These are phyloP conservation scores for Raffaelea albimanens DNA, from an alignment of 2,329 filamentous ascomycete genomes.

Conservation along the genomic window DNA sequence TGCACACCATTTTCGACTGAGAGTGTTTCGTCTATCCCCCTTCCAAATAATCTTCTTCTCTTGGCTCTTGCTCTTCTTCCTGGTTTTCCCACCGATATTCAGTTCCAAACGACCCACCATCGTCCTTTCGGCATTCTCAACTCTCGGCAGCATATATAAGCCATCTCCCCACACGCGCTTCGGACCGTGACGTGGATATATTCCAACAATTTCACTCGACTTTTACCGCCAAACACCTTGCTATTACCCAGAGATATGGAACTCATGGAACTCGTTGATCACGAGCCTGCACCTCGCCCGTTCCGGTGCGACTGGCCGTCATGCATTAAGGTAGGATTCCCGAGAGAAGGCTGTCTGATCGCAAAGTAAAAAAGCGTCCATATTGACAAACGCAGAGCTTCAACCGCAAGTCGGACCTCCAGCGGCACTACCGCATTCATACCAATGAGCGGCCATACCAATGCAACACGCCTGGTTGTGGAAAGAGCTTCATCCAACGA, in stretches of 20 bases:
- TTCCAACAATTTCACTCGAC: not conserved
- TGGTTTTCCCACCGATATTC: not conserved
- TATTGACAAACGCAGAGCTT: constrained; percentile 45
- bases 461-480: constrained; percentile 50
- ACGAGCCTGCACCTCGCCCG: constrained; percentile 51
- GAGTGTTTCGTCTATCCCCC: constrained; percentile 8
- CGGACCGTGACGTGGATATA: constrained; percentile 4
- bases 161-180: not conserved
- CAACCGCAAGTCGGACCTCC: constrained; percentile 62
- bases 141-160: too few relatives aligned
- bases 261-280: constrained; percentile 55
- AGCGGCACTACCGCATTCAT: constrained; percentile 62
- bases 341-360: too few relatives aligned
- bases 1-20: constrained; percentile 5
- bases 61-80: not conserved
- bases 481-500: constrained; percentile 63
- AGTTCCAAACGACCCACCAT: too few relatives aligned
- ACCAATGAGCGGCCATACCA: constrained; percentile 61
- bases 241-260: constrained; percentile 37
- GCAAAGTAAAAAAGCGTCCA: too few relatives aligned
- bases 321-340: constrained; percentile 54
- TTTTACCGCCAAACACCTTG: not conserved
- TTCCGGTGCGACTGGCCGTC: constrained; percentile 56
- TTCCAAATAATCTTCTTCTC: not conserved
- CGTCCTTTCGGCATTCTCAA: too few relatives aligned